phyloP scores from a whole-genome alignment of 345 rosid genomes.

The Citrus medica region DNA sequence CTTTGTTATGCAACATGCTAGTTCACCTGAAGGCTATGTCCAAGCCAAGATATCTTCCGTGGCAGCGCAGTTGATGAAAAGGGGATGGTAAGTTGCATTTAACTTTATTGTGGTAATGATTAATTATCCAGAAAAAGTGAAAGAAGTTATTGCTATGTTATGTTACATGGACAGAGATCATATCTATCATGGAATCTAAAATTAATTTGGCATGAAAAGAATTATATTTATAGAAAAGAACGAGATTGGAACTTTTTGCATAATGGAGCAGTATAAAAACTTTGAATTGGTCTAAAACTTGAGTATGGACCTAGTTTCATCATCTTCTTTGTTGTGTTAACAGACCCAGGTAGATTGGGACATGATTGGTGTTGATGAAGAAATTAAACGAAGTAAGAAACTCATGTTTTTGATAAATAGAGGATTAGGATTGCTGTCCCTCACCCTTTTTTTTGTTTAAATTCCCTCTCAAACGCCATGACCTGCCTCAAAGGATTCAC shows the following conservation, averaged over 20 bases:
- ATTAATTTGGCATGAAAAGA: not conserved
- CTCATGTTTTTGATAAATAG: not conserved
- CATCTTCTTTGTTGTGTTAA: not conserved
- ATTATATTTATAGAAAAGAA: not conserved
- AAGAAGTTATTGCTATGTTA: not conserved
- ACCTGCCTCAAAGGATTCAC: not conserved
- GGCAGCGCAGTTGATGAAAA: constrained; percentile 92
- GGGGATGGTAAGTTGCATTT: constrained; percentile 77
- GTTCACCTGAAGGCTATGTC: constrained; percentile 82
- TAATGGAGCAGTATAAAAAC: not conserved
- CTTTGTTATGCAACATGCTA: constrained; percentile 79
- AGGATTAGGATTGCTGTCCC: not conserved
- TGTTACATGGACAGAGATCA: not conserved
- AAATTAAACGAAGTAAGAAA: not conserved
- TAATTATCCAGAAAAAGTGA: not conserved
- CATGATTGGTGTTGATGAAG: not conserved
- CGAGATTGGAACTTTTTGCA: not conserved
- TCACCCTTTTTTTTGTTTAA: not conserved
- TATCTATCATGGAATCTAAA: not conserved
- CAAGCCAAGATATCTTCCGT: constrained; percentile 90
- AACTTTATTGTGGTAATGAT: not conserved
- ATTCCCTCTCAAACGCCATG: not conserved
- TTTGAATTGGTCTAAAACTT: not conserved
- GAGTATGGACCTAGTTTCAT: not conserved
- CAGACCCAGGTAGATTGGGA: not conserved